A percentile compares a stretch with the other conserved stretches of the same genome.
These are phyloP conservation scores for Nicotiana paniculata DNA, from an alignment of 257 asterid genomes.

Conservation along the genomic window DNA sequence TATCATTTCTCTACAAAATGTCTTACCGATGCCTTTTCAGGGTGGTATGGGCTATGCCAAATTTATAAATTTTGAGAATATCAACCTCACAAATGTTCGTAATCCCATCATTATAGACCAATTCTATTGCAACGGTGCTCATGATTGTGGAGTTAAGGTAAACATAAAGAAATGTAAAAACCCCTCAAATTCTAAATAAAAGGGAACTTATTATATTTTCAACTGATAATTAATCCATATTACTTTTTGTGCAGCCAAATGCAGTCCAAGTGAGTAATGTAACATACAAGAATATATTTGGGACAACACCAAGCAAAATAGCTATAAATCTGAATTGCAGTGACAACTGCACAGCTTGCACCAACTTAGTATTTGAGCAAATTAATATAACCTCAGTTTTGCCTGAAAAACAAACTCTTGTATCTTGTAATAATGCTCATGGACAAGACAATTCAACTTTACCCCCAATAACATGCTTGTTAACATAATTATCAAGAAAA, in stretches of 20 bases:
- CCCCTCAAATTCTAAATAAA: background rate
- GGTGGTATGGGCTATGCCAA: constrained; percentile 54
- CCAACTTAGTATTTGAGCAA: background rate
- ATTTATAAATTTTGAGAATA: constrained; percentile 32
- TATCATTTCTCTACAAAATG: background rate
- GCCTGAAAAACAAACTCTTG: background rate
- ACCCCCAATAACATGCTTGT: background rate
- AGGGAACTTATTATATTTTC: background rate
- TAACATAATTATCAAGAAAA: background rate
- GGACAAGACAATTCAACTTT: background rate
- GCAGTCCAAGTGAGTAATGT: constrained; percentile 44
- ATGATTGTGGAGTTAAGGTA: constrained; percentile 27
- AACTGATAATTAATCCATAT: background rate
- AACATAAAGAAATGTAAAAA: background rate
- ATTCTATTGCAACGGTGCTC: constrained; percentile 28
- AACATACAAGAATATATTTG: constrained; percentile 26
- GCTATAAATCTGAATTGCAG: constrained; percentile 45
- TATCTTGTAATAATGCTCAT: background rate
- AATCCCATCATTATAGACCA: constrained; percentile 52
- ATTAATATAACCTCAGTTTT: background rate
- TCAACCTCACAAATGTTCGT: constrained; percentile 25
- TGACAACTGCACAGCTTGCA: background rate
- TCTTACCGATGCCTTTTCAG: constrained; percentile 16
- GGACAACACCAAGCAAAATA: constrained; percentile 27
- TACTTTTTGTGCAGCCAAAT: constrained; percentile 6